A percentile compares a stretch with the other conserved stretches of the same genome.
Evolutionary conservation across 345 rosid species (phyloP).

Genomic region (Eucalyptus globulus): DNA sequence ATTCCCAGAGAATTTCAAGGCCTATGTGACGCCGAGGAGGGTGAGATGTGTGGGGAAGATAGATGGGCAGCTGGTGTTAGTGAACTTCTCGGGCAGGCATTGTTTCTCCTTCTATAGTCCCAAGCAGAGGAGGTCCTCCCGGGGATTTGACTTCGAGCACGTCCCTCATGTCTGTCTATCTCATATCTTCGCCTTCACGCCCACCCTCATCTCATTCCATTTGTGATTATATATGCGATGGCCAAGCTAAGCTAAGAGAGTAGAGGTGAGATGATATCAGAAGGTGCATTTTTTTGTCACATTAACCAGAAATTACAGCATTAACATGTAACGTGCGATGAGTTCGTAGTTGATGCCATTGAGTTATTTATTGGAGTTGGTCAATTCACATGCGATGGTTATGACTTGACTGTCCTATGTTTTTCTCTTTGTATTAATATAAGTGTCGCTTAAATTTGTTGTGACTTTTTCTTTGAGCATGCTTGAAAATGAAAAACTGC

Average conservation of each 20-base stretch:
- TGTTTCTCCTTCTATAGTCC: not conserved
- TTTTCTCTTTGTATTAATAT: too few relatives aligned
- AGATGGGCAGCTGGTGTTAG: not conserved
- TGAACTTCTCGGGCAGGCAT: not conserved
- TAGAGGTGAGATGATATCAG: not conserved
- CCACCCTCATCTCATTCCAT: not conserved
- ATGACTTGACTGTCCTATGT: too few relatives aligned
- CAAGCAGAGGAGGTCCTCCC: not conserved
- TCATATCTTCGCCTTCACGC: not conserved
- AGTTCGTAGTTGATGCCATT: not conserved
- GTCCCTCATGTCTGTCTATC: not conserved
- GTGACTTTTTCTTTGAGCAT: not conserved
- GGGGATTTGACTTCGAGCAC: not conserved
- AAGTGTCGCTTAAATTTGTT: not conserved
- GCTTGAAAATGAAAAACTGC: not conserved
- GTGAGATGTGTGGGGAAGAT: not conserved
- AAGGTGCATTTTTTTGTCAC: too few relatives aligned
- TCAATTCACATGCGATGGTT: too few relatives aligned
- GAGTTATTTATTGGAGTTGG: not conserved
- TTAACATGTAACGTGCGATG: not conserved
- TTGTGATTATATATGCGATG: not conserved
- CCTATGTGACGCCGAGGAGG: not conserved
- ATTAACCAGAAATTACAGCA: not conserved
- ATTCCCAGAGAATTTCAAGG: not conserved
- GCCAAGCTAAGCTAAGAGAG: not conserved